Evolutionary conservation across 495 filamentous ascomycete genomes (phyloP).

Genomic region (Physcia stellaris): DNA sequence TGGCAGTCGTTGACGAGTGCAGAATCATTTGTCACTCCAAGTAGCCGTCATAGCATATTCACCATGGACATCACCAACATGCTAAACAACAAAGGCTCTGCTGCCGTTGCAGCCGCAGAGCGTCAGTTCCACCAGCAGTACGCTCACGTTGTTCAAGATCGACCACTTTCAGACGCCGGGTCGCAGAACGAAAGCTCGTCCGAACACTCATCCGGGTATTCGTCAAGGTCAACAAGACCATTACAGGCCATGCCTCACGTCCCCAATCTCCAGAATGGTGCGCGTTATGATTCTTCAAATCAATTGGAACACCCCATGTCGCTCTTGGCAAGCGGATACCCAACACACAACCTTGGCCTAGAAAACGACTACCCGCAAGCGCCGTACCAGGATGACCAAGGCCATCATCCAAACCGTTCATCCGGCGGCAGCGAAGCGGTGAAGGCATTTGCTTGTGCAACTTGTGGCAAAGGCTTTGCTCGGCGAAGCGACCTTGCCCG

Average conservation of each 20-base stretch:
- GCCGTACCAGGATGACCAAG: constrained; percentile 18
- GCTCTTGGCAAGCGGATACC: constrained; percentile 38
- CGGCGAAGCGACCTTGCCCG: constrained; percentile 86
- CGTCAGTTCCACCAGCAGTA: constrained; percentile 42
- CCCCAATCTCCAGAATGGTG: constrained; percentile 30
- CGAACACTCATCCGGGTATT: constrained; percentile 49
- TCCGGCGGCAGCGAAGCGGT: constrained; percentile 36
- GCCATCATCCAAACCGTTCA: constrained; percentile 20
- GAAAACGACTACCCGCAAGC: constrained; percentile 19
- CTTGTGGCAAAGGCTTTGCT: constrained; percentile 85
- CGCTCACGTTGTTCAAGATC: constrained; percentile 29
- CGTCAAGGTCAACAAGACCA: constrained; percentile 30
- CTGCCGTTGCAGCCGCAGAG: constrained; percentile 38
- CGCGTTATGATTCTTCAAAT: constrained; percentile 42
- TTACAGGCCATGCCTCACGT: constrained; percentile 28
- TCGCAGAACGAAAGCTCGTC: constrained; percentile 52
- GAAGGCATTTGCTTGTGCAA: constrained; percentile 85
- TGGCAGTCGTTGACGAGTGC: too few relatives aligned
- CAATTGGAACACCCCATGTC: constrained; percentile 43
- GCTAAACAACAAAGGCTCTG: constrained; percentile 48
- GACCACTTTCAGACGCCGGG: constrained; percentile 38
- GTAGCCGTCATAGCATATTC: too few relatives aligned
- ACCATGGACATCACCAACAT: constrained; percentile 61
- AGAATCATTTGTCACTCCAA: too few relatives aligned
- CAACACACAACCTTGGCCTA: constrained; percentile 20